phyloP scores from a whole-genome alignment of 2,329 filamentous ascomycete genomes.

The Microdochium paspali region DNA sequence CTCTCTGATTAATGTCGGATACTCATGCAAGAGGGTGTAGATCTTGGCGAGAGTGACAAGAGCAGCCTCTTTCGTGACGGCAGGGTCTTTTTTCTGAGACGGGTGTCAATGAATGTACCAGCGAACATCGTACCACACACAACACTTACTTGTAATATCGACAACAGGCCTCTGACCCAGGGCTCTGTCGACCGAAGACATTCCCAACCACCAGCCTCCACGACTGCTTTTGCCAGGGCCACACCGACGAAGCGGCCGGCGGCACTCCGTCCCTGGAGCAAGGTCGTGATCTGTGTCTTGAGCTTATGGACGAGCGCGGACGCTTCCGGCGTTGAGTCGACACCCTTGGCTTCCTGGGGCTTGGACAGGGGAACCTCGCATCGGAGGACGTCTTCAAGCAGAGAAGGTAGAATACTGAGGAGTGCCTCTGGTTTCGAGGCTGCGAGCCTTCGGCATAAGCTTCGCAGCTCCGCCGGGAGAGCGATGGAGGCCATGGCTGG shows the following conservation, averaged over 20 bases:
- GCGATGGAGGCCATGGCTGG: constrained; percentile 22
- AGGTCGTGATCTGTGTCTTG: constrained; percentile 65
- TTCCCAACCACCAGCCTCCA: constrained; percentile 82
- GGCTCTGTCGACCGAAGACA: constrained; percentile 61
- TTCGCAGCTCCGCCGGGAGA: constrained; percentile 48
- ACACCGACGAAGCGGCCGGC: constrained; percentile 72
- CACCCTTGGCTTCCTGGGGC: constrained; percentile 48
- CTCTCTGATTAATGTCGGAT: constrained; percentile 75
- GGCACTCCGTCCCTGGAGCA: constrained; percentile 66
- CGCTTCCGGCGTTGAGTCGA: constrained; percentile 53
- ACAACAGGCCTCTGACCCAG: constrained; percentile 71
- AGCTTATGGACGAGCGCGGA: constrained; percentile 71
- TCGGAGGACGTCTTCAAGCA: constrained; percentile 51
- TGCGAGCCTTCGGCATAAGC: constrained; percentile 60
- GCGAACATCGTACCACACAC: no score
- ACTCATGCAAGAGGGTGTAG: constrained; percentile 72
- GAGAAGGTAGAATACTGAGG: constrained; percentile 60
- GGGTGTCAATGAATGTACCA: constrained; percentile 8
- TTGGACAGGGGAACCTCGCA: constrained; percentile 54
- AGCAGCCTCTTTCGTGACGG: constrained; percentile 65
- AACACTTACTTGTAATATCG: constrained; percentile 55
- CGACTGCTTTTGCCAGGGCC: constrained; percentile 67
- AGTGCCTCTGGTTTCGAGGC: constrained; percentile 65
- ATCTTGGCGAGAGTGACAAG: constrained; percentile 74
- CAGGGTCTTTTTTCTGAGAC: constrained; percentile 63